A percentile compares a stretch with the other conserved stretches of the same genome.
Conservation (phyloP, 768 basidiomycete genomes). For the Ramaria rubella region DNA sequence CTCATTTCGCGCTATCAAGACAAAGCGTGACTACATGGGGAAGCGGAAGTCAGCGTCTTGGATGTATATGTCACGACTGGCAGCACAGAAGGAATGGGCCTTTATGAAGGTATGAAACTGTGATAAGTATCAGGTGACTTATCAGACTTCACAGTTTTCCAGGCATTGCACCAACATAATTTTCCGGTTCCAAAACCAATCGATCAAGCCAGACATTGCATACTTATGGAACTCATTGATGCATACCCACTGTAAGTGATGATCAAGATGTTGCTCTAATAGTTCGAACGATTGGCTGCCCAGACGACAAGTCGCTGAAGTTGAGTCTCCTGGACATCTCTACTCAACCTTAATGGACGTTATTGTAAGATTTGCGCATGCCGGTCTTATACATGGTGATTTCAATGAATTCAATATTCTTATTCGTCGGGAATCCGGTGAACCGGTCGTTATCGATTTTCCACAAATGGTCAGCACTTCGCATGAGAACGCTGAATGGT, state of each 20-base stretch:
- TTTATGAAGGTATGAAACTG: slow-evolving; percentile 81
- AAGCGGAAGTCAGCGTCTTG: slow-evolving; percentile 94
- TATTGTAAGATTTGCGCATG: slow-evolving; percentile 87
- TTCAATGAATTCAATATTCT: slow-evolving; percentile 99
- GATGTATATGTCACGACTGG: slow-evolving; percentile 98
- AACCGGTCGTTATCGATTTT: slow-evolving; percentile 94
- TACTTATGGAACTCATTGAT: slow-evolving; percentile 95
- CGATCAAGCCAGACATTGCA: slow-evolving; percentile 91
- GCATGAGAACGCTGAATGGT: slow-evolving; percentile 96
- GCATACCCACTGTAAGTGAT: slow-evolving; percentile 81
- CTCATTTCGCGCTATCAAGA: slow-evolving; percentile 94
- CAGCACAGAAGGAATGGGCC: slow-evolving; percentile 96
- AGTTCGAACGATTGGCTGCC: background rate
- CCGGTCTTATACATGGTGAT: slow-evolving; percentile 97
- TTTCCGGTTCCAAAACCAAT: slow-evolving; percentile 93
- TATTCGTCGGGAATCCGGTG: slow-evolving; percentile 65
- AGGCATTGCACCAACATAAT: slow-evolving; percentile 87
- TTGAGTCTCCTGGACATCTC: slow-evolving; percentile 80
- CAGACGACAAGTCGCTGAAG: slow-evolving; percentile 81
- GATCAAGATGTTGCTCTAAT: background rate
- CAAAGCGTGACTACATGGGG: slow-evolving; percentile 93
- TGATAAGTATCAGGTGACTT: background rate
- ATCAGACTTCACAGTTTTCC: background rate
- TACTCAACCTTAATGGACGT: slow-evolving; percentile 93
- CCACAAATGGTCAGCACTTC: slow-evolving; percentile 99